phyloP scores from a whole-genome alignment of 345 rosid genomes.

The Camelina neglecta region DNA sequence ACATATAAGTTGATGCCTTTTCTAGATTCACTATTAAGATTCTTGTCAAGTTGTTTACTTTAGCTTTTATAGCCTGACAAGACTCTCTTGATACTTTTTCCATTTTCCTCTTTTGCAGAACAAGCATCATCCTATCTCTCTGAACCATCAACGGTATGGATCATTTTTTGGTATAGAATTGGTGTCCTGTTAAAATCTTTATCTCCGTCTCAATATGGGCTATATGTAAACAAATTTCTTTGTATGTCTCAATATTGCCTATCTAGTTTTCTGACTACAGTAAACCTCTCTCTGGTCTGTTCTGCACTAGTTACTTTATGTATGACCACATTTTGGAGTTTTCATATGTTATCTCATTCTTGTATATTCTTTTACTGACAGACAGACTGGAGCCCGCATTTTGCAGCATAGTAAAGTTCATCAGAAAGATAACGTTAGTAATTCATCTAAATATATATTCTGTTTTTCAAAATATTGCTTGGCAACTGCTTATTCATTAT shows the following conservation, averaged over 20 bases:
- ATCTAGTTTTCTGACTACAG: not conserved
- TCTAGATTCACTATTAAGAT: not conserved
- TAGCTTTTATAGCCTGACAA: not conserved
- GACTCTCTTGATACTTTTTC: slow-evolving; percentile 10
- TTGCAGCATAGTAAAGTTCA: slow-evolving; percentile 43
- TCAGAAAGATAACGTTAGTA: slow-evolving; percentile 48
- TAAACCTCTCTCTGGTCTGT: slow-evolving; percentile 7
- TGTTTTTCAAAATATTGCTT: slow-evolving; percentile 5
- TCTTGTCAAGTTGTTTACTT: slow-evolving; percentile 4
- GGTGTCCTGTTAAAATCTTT: not conserved
- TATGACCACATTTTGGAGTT: slow-evolving; percentile 1
- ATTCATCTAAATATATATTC: slow-evolving; percentile 6
- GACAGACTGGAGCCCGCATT: slow-evolving; percentile 57
- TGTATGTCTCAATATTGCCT: not conserved
- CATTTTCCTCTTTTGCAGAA: slow-evolving; percentile 29
- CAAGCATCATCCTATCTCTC: slow-evolving; percentile 17
- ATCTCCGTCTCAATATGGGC: not conserved
- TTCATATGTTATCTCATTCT: slow-evolving; percentile 28
- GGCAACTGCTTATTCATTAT: slow-evolving; percentile 12
- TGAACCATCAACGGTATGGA: slow-evolving; percentile 34
- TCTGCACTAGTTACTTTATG: slow-evolving; percentile 15
- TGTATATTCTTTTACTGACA: slow-evolving; percentile 46
- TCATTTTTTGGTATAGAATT: not conserved
- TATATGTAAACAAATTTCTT: not conserved
- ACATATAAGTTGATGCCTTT: not conserved